Percentiles rank a stretch among this genome's conserved stretches.
Conservation (phyloP, 345 rosid species). For the Nephelium lappaceum region DNA sequence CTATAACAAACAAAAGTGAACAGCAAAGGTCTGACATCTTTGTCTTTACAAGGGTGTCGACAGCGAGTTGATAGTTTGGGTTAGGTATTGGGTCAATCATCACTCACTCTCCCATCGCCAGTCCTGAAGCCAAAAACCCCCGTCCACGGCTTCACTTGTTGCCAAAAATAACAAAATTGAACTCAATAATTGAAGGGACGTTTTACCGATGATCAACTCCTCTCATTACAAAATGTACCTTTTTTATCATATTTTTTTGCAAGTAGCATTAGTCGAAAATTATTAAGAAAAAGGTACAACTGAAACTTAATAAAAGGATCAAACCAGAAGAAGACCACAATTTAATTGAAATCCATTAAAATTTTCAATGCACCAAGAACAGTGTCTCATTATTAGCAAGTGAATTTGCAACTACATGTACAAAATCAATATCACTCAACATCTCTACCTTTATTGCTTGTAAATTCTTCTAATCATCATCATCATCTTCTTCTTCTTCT, state of each 20-base stretch:
- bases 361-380: background rate
- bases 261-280: background rate
- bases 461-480: background rate
- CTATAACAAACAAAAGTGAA: background rate
- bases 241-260: background rate
- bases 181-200: background rate
- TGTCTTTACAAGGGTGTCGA: background rate
- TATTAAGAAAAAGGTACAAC: background rate
- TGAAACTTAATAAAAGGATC: background rate
- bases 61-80: background rate
- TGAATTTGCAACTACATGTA: background rate
- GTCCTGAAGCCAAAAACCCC: background rate
- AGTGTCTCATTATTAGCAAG: background rate
- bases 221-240: background rate
- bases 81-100: conserved; percentile 6
- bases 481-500: too few relatives aligned
- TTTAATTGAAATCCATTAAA: background rate
- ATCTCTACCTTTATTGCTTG: background rate
- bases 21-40: conserved; percentile 6
- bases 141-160: background rate
- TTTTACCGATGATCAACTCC: background rate
- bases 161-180: background rate
- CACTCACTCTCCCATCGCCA: background rate
- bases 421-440: background rate
- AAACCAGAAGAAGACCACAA: background rate